These are phyloP conservation scores for Graphilbum ipis-grandicollis DNA, from an alignment of 2,329 filamentous ascomycete species.

Conservation along the genomic window DNA sequence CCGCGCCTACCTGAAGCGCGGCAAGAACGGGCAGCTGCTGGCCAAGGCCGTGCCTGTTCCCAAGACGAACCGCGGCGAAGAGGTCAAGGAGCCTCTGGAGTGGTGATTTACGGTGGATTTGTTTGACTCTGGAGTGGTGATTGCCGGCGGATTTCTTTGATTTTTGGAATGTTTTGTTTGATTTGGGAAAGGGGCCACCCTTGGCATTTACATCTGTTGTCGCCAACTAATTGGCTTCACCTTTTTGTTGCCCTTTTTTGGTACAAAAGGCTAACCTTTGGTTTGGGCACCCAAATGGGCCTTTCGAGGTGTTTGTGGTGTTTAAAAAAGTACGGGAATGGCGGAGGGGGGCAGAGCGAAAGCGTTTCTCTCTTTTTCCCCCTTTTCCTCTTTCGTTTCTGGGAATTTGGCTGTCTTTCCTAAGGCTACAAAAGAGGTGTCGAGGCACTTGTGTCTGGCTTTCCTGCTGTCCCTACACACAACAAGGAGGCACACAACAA, in stretches of 20 bases:
- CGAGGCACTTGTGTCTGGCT: too few species aligned
- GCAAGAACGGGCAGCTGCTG: slow-evolving; percentile 33
- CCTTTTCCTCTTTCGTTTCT: too few species aligned
- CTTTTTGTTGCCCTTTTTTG: not conserved
- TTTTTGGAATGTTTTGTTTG: too few species aligned
- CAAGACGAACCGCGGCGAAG: slow-evolving; percentile 76
- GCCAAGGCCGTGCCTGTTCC: slow-evolving; percentile 54
- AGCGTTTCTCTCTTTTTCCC: not conserved
- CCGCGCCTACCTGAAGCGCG: slow-evolving; percentile 54
- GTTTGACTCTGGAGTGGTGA: too few species aligned
- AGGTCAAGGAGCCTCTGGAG: slow-evolving; percentile 70
- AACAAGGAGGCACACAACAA: too few species aligned
- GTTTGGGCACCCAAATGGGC: too few species aligned
- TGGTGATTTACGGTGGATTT: too few species aligned
- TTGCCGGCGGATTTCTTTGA: not conserved
- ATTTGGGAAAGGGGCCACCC: too few species aligned
- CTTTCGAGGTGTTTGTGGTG: not conserved
- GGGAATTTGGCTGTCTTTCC: too few species aligned
- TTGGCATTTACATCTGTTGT: not conserved
- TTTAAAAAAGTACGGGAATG: not conserved
- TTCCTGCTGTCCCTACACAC: too few species aligned
- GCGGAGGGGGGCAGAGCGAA: not conserved
- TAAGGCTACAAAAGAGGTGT: too few species aligned
- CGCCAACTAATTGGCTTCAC: not conserved
- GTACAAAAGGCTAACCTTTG: too few species aligned